phyloP scores from a whole-genome alignment of 1,284 basidiomycete species.

The Coriolopsis trogii region DNA sequence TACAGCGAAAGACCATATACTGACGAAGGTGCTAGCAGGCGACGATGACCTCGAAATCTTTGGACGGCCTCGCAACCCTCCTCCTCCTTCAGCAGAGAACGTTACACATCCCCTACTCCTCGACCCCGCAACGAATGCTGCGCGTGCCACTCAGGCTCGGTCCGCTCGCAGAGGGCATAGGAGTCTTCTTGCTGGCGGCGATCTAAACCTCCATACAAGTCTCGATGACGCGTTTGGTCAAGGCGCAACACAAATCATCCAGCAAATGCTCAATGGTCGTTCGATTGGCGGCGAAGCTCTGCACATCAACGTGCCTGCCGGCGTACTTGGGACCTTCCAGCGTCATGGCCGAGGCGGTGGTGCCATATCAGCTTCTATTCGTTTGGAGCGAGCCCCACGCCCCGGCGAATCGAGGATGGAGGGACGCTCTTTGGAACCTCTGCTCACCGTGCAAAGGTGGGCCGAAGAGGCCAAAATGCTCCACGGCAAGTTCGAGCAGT shows the following conservation, averaged over 20 bases:
- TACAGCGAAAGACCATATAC: too few relatives aligned
- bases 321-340: constrained; percentile 56
- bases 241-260: constrained; percentile 82
- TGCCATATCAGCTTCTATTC: constrained; percentile 55
- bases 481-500: constrained; percentile 71
- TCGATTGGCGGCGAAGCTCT: constrained; percentile 62
- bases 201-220: constrained; percentile 65
- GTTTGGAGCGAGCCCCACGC: constrained; percentile 61
- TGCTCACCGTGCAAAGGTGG: constrained; percentile 90
- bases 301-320: constrained; percentile 70
- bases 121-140: constrained; percentile 54
- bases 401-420: constrained; percentile 50
- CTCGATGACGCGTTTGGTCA: constrained; percentile 85
- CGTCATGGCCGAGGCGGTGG: constrained; percentile 50
- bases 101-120: constrained; percentile 84
- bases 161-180: constrained; percentile 60
- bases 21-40: constrained; percentile 25
- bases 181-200: constrained; percentile 46
- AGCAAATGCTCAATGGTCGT: constrained; percentile 70
- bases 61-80: constrained; percentile 56
- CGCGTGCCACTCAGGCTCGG: constrained; percentile 52
- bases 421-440: constrained; percentile 70
- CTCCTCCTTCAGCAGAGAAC: constrained; percentile 57
- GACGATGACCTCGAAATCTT: constrained; percentile 65
- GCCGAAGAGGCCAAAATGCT: constrained; percentile 85